These are phyloP conservation scores for Botrytis medusae DNA, from an alignment of 2,329 filamentous ascomycete genomes.

Conservation along the genomic window DNA sequence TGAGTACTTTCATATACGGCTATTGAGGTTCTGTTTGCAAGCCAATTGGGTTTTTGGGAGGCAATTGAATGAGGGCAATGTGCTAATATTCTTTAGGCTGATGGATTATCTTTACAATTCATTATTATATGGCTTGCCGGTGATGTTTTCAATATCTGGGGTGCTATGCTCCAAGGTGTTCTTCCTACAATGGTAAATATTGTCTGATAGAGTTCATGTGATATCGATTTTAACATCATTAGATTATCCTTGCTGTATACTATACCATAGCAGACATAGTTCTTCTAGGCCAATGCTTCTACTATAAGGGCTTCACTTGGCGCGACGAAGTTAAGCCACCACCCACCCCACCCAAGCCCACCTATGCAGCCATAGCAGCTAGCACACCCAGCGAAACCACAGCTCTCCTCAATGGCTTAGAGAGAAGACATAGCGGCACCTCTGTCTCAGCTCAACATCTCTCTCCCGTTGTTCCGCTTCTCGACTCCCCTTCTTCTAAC, in stretches of 20 bases:
- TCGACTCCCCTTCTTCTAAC: constrained; percentile 49
- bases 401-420: constrained; percentile 50
- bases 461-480: constrained; percentile 80
- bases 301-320: constrained; percentile 83
- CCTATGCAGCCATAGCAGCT: background rate
- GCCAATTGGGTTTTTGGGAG: background rate
- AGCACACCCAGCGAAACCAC: constrained; percentile 52
- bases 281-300: constrained; percentile 86
- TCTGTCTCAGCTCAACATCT: constrained; percentile 65
- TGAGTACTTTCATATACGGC: constrained; percentile 3
- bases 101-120: constrained; percentile 88
- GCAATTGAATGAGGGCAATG: no score
- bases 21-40: no score
- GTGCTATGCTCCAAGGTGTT: constrained; percentile 87
- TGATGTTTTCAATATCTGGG: constrained; percentile 95
- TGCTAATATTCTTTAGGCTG: constrained; percentile 50
- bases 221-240: constrained; percentile 10
- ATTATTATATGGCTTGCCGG: constrained; percentile 89
- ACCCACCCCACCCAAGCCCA: constrained; percentile 44
- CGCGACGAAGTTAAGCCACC: constrained; percentile 51
- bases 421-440: constrained; percentile 51
- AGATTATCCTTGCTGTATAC: constrained; percentile 88
- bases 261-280: constrained; percentile 92
- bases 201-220: constrained; percentile 1
- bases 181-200: constrained; percentile 78